A percentile compares a stretch with the other conserved stretches of the same genome.
Evolutionary conservation across 1,139 yeast species (phyloP).

Genomic region (Yamadazyma jaroonii): DNA sequence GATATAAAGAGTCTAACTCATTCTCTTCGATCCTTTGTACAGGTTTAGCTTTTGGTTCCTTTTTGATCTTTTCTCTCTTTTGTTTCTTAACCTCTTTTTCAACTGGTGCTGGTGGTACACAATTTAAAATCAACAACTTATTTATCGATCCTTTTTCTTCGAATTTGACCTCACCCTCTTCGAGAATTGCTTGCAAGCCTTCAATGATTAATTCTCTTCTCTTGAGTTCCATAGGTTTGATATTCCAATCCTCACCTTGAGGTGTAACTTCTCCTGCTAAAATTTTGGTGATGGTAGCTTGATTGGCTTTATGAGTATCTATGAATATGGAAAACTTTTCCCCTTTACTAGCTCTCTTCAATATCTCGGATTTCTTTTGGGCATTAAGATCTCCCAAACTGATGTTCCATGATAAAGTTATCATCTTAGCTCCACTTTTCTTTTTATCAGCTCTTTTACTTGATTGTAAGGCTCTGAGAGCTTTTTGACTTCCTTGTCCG

Average conservation of each 20-base stretch:
- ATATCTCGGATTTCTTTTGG: slow-evolving; percentile 38
- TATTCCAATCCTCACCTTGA: slow-evolving; percentile 3
- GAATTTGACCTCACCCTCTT: slow-evolving; percentile 28
- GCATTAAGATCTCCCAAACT: slow-evolving; percentile 36
- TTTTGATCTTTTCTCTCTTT: slow-evolving; percentile 13
- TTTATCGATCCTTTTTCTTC: slow-evolving; percentile 31
- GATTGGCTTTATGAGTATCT: slow-evolving; percentile 19
- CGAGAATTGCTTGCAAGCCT: slow-evolving; percentile 23
- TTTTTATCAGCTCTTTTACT: slow-evolving; percentile 34
- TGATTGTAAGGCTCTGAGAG: slow-evolving; percentile 26
- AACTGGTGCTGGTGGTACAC: slow-evolving; percentile 17
- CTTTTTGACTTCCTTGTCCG: slow-evolving; percentile 33
- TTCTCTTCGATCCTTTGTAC: slow-evolving; percentile 21
- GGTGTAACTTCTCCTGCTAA: slow-evolving; percentile 9
- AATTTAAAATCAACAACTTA: slow-evolving; percentile 17
- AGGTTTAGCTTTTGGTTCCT: slow-evolving; percentile 8
- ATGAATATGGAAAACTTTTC: slow-evolving; percentile 32
- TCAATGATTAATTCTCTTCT: slow-evolving; percentile 30
- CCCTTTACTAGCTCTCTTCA: slow-evolving; percentile 28
- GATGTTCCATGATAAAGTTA: slow-evolving; percentile 39
- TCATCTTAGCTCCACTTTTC: slow-evolving; percentile 33
- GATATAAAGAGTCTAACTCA: slow-evolving; percentile 42
- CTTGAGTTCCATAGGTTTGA: slow-evolving; percentile 24
- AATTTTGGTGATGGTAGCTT: slow-evolving; percentile 7
- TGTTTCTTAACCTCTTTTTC: slow-evolving; percentile 17